Percentiles rank a stretch among this genome's conserved stretches.
Conservation (phyloP, 306 rosid species). For the Cyclanthera cordifolia region DNA sequence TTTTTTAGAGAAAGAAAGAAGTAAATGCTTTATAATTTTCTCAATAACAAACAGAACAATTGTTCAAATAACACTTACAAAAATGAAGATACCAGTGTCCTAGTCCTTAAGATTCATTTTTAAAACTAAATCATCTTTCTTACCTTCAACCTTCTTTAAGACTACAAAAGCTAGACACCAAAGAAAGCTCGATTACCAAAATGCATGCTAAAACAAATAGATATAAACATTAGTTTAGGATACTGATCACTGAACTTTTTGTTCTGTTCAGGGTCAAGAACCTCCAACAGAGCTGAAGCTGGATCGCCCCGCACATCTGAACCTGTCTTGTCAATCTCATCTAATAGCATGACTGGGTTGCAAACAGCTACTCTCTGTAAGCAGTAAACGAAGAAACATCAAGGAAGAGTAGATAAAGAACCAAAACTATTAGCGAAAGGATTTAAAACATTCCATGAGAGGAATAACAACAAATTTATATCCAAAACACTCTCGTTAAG, state of each 20-base stretch:
- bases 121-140: not conserved
- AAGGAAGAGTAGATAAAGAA: conserved; percentile 1
- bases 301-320: conserved; percentile 98
- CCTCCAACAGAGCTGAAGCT: conserved; percentile 90
- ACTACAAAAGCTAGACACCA: not conserved
- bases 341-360: conserved; percentile 92
- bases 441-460: not conserved
- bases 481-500: not conserved
- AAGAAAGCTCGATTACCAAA: not conserved
- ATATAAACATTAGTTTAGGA: conserved; percentile 30
- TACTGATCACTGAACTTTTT: conserved; percentile 90
- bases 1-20: too few relatives aligned
- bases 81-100: not conserved
- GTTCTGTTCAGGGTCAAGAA: conserved; percentile 96
- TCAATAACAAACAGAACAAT: not conserved
- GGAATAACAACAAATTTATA: not conserved
- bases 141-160: not conserved
- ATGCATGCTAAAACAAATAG: not conserved
- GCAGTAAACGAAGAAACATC: conserved; percentile 17
- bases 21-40: too few relatives aligned
- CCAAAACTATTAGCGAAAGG: conserved; percentile 6
- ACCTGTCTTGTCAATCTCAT: conserved; percentile 95
- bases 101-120: not conserved
- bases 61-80: not conserved
- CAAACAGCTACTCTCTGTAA: conserved; percentile 64